Evolutionary conservation across 257 asterid genomes (phyloP).

Genomic region (Ilex aquifolium): DNA sequence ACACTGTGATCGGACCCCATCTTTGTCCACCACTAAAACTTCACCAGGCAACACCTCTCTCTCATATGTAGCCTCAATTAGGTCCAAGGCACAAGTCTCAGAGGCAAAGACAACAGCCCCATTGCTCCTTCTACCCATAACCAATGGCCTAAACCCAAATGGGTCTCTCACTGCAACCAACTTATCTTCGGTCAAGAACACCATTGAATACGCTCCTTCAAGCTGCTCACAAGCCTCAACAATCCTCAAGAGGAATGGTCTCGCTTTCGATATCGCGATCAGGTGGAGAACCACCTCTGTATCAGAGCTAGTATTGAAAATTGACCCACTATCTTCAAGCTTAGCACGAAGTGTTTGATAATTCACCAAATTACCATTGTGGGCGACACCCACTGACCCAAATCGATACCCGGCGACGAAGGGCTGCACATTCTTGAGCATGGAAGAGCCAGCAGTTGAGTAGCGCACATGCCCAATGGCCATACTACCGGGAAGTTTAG

Average conservation of each 20-base stretch:
- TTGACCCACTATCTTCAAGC: slow-evolving; percentile 81
- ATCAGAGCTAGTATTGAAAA: slow-evolving; percentile 81
- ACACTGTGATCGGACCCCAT: slow-evolving; percentile 49
- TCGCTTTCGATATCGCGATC: slow-evolving; percentile 78
- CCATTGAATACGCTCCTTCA: slow-evolving; percentile 86
- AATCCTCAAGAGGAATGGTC: slow-evolving; percentile 78
- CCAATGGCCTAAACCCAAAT: slow-evolving; percentile 60
- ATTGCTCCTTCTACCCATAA: slow-evolving; percentile 59
- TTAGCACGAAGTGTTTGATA: slow-evolving; percentile 62
- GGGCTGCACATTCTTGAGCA: slow-evolving; percentile 95
- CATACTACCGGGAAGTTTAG: slow-evolving; percentile 62
- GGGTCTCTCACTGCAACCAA: slow-evolving; percentile 62
- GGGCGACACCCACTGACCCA: slow-evolving; percentile 95
- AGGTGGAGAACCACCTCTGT: slow-evolving; percentile 85
- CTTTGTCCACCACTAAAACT: slow-evolving; percentile 54
- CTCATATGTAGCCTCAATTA: slow-evolving; percentile 77
- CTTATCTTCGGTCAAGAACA: slow-evolving; percentile 56
- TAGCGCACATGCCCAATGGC: slow-evolving; percentile 95
- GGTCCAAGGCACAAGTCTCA: slow-evolving; percentile 60
- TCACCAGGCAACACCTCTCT: slow-evolving; percentile 68
- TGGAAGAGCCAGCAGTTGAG: slow-evolving; percentile 88
- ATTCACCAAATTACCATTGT: slow-evolving; percentile 90
- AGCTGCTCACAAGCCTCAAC: slow-evolving; percentile 85
- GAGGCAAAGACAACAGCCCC: slow-evolving; percentile 65
- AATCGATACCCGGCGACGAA: slow-evolving; percentile 82